Evolutionary conservation across 108 stramenopile species (phyloP).

Genomic region (Pseudonitzschia multiseries): DNA sequence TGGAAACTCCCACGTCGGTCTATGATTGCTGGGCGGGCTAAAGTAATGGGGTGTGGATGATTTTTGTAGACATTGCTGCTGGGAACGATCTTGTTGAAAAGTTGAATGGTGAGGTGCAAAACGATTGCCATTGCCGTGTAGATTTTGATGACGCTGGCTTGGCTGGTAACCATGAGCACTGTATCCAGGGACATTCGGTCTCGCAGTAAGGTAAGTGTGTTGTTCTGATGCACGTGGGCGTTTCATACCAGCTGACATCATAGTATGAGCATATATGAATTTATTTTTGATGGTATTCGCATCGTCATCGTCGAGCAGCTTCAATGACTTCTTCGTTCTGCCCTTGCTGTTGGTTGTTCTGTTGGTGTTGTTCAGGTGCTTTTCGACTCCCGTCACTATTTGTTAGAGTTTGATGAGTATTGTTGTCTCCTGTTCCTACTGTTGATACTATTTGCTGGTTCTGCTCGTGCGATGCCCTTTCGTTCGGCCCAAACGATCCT

Average conservation of each 20-base stretch:
- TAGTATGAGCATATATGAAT: neutral
- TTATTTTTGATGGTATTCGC: neutral
- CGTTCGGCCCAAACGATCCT: neutral
- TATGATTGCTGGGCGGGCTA: conserved; percentile 17
- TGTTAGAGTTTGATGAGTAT: too few relatives aligned
- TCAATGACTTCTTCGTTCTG: conserved; percentile 18
- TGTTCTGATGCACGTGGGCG: neutral
- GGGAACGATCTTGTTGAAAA: too few relatives aligned
- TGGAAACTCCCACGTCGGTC: conserved; percentile 31
- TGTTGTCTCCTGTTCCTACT: too few relatives aligned
- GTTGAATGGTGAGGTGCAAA: neutral
- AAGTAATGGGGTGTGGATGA: conserved; percentile 18
- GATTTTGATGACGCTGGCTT: neutral
- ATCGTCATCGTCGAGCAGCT: conserved; percentile 33
- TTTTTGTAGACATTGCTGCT: neutral
- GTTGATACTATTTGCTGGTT: neutral
- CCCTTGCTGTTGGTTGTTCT: neutral
- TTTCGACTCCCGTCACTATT: too few relatives aligned
- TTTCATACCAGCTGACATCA: neutral
- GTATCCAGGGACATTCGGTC: neutral
- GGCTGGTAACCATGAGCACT: conserved; percentile 12
- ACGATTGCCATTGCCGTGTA: neutral
- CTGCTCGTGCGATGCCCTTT: neutral
- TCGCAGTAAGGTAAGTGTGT: neutral
- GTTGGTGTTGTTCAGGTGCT: neutral